Base-by-base conservation (phyloP, 352 stramenopile genomes). In the Phytophthora litchii region DNA sequence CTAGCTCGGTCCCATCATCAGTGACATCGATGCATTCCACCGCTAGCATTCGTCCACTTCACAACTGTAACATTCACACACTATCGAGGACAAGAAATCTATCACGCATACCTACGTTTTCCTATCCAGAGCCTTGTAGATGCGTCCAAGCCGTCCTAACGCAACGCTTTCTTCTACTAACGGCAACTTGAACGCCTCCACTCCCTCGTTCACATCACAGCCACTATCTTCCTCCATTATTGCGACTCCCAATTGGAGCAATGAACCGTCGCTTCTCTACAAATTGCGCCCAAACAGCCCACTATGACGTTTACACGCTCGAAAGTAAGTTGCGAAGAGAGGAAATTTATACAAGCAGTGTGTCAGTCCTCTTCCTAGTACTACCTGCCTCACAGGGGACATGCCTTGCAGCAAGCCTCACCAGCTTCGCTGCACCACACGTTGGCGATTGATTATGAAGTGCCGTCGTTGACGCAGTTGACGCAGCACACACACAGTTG, bases 101-200 rank as follows among this genome's bases (percentile, higher is more conserved):
- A n/a, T n/a, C 9, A 11, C 13, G 42, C 21, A 27, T 40, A 59
- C 60, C 6, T 50, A 79, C 64, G 53, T 73, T 50, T 55, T 57
- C n/a, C 20, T 60, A 10, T 70, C 52, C 35, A 83, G 48, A 23
- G 74, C 64, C 13, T 64, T 67, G 64, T 72, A 76, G 58, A 83
- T 72, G 25, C 41, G 42, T 3, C 74, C 74, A 17, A 83, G 67
- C 0, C 74, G 56, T 7, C 74, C 74, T 3, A 65, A 19, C 1
- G 70, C 68, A 2, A 78, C 37, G n/a, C 50, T 60, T n/a, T 76
- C 60, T 1, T 19, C 52, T 1, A 29, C 16, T n/a, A 70, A 14
- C 11, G 64, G 56, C 19, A 80, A 16, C 6, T 44, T 63, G 25
- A 76, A 65, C 3, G 37, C 14, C 45, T 59, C 14, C 0, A 3